Evolutionary conservation across 1,284 basidiomycete genomes (phyloP), one percentile per base, ranked within the genome.

Genomic region (Cutaneotrichosporon sp.): DNA sequence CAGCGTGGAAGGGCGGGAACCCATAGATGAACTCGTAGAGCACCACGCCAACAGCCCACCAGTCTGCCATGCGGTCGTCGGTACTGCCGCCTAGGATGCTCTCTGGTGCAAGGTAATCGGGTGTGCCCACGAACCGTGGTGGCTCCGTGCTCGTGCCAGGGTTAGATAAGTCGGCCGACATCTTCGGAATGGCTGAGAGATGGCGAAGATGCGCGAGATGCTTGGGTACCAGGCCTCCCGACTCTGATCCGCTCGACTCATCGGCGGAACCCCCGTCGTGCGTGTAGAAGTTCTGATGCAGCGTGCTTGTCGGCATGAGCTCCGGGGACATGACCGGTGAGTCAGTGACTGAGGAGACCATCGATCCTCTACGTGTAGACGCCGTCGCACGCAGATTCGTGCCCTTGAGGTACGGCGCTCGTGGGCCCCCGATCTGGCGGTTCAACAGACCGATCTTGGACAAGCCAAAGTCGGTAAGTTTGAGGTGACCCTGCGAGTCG

Each of bases 11-110:
- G 0, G 97, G 97, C 36, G 97, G 97, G 47, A 94, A 87, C 4
- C 97, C 95, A 72, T 96, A 99, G 40, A 99, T 81, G 81, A 99
- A 99, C 83, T 99, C 96, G 81, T 99, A 99, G 32, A 94, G 90
- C 73, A 99, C 97, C 53, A 98, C 94, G 66, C 97, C 97, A 40
- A 99, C 85, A 16, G 97, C 97, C 97, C 97, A 99, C 83, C 97
- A 99, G 82, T 99, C 97, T 67, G 98, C 97, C 16, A 90, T 89
- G 50, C 89, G 90, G 81, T 99, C 95, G 76, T 99, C 96, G 60
- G 92, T 92, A 58, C 94, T 90, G 69, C 98, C 86, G 66, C 97
- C 97, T 61, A 98, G 86, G 67, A 99, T 97, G 55, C 91, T 96
- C 80, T 98, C 95, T 0, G 95, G 95, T 4, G 95, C 92, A 49